Conservation (phyloP, 2,329 filamentous ascomycete species). For the Ceratocystis huliohia region DNA sequence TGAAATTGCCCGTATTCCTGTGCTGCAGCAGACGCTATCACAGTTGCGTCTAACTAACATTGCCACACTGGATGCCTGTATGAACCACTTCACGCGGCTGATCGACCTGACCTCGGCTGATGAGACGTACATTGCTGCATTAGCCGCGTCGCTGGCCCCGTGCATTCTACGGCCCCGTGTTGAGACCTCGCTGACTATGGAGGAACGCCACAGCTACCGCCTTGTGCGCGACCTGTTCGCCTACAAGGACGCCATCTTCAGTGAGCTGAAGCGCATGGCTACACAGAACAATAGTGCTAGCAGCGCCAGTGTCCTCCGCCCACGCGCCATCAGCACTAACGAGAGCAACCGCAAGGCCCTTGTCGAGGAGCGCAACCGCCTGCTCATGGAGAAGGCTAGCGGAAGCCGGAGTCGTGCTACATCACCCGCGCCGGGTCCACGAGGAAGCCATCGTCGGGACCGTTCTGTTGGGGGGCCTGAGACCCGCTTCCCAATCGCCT, state of each 20-base stretch:
- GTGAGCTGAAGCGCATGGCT: conserved; percentile 83
- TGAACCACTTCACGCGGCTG: conserved; percentile 93
- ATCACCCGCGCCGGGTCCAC: conserved; percentile 54
- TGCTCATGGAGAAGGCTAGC: conserved; percentile 56
- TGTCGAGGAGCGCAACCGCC: conserved; percentile 84
- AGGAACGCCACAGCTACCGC: conserved; percentile 85
- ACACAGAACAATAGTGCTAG: conserved; percentile 52
- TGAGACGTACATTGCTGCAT: conserved; percentile 63
- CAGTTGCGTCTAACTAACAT: conserved; percentile 94
- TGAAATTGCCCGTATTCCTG: conserved; percentile 69
- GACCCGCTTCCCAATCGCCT: conserved; percentile 75
- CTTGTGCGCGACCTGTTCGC: conserved; percentile 83
- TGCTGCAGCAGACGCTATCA: conserved; percentile 89
- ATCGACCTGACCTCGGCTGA: conserved; percentile 95
- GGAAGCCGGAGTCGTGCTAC: conserved; percentile 57
- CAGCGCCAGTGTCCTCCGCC: conserved; percentile 41
- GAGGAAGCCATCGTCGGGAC: conserved; percentile 58
- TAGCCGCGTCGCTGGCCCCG: conserved; percentile 65
- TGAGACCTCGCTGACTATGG: conserved; percentile 84
- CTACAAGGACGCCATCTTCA: conserved; percentile 91
- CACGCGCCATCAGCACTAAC: conserved; percentile 82
- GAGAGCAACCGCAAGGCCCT: conserved; percentile 89
- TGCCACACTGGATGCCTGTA: conserved; percentile 93
- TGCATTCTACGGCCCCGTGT: conserved; percentile 78
- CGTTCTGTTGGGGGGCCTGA: conserved; percentile 60